Percentiles rank a stretch among this genome's conserved stretches.
These are phyloP conservation scores for Lojkania enalia DNA, from an alignment of 2,329 filamentous ascomycete species.

Conservation along the genomic window DNA sequence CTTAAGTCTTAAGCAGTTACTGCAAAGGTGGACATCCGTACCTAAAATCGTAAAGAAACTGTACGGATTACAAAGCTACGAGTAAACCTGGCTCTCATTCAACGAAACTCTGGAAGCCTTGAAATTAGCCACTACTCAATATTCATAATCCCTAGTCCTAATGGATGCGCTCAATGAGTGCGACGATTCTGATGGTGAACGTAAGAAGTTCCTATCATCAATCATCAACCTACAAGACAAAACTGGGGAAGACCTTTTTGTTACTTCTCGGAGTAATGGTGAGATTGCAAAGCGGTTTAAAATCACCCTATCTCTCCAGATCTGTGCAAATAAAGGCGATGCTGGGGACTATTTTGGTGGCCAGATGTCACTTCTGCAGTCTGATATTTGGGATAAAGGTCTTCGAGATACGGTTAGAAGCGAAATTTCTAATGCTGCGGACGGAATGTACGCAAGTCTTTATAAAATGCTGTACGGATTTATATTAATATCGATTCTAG, in stretches of 20 bases:
- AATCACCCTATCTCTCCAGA: conserved; percentile 13
- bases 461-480: background rate
- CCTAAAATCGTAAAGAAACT: background rate
- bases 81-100: background rate
- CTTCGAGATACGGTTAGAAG: conserved; percentile 21
- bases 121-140: background rate
- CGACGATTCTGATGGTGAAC: conserved; percentile 12
- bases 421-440: conserved; percentile 5
- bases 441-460: conserved; percentile 1
- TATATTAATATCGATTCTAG: conserved; percentile 6
- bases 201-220: conserved; percentile 4
- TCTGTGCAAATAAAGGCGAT: conserved; percentile 25
- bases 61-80: background rate
- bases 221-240: conserved; percentile 10
- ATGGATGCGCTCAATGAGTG: conserved; percentile 44
- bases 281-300: conserved; percentile 13
- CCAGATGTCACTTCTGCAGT: conserved; percentile 19
- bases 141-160: conserved; percentile 14
- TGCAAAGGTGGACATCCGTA: background rate
- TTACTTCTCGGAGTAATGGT: conserved; percentile 22
- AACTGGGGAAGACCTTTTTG: conserved; percentile 8
- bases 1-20: background rate
- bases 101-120: background rate
- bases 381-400: conserved; percentile 13
- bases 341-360: conserved; percentile 21